Evolutionary conservation across 176 grass and related monocot species (phyloP).

Genomic region (Oryza officinalis): DNA sequence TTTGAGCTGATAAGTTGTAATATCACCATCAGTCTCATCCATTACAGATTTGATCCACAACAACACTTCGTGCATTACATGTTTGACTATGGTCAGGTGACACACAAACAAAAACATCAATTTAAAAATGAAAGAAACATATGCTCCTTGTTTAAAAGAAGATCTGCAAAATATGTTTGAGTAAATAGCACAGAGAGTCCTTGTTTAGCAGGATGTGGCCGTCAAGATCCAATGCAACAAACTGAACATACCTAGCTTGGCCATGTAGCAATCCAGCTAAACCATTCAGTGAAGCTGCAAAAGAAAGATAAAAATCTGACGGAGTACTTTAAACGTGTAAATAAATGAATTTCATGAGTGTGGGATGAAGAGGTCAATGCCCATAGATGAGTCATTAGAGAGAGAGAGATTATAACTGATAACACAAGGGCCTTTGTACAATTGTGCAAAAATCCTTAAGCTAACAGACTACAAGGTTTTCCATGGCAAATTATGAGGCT

Average conservation of each 20-base stretch:
- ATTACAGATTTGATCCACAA: conserved; percentile 98
- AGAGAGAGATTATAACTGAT: neutral
- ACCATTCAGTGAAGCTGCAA: conserved; percentile 88
- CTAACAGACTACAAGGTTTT: neutral
- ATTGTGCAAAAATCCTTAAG: neutral
- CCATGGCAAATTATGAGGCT: neutral
- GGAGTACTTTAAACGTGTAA: conserved; percentile 92
- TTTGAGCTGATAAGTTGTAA: conserved; percentile 85
- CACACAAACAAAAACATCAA: neutral
- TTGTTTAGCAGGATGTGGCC: conserved; percentile 1
- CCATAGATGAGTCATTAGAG: neutral
- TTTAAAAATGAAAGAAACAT: neutral
- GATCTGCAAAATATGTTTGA: neutral
- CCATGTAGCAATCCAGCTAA: conserved; percentile 90
- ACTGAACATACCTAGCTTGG: conserved; percentile 72
- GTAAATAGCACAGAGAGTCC: neutral
- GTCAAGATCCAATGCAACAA: neutral
- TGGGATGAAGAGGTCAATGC: no score
- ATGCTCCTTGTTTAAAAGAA: conserved; percentile 11
- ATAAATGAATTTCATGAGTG: conserved; percentile 28
- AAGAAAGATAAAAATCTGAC: conserved; percentile 93
- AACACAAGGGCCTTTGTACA: neutral
- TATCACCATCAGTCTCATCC: conserved; percentile 72
- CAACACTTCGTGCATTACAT: conserved; percentile 83
- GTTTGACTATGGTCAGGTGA: conserved; percentile 7